A percentile compares a stretch with the other conserved stretches of the same genome.
phyloP scores from a whole-genome alignment of 495 filamentous ascomycete genomes.

The Astrothelium subdiscretum region DNA sequence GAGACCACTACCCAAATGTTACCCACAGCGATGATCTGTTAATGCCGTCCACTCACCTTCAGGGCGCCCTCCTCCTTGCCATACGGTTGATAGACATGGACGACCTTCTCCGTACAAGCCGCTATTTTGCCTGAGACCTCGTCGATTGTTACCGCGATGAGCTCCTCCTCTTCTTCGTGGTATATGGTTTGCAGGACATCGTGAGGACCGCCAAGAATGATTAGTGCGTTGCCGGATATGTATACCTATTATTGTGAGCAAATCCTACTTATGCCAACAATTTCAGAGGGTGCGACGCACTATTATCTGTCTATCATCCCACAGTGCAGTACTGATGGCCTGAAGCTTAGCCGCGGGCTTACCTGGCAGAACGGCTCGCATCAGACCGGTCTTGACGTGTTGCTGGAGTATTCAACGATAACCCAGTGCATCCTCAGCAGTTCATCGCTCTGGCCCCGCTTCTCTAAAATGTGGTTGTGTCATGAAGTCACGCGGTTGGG shows the following conservation, averaged over 20 bases:
- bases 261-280: constrained; percentile 5
- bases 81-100: constrained; percentile 72
- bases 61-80: constrained; percentile 54
- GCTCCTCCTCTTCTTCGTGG: constrained; percentile 57
- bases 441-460: not conserved
- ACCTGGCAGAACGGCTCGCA: constrained; percentile 80
- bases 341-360: constrained; percentile 81
- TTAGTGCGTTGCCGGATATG: constrained; percentile 76
- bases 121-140: constrained; percentile 80
- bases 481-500: not conserved
- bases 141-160: constrained; percentile 68
- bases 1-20: constrained; percentile 37
- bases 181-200: constrained; percentile 83
- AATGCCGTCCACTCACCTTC: constrained; percentile 39
- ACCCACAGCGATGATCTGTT: not conserved
- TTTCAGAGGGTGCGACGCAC: constrained; percentile 37
- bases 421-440: not conserved
- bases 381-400: constrained; percentile 14
- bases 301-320: constrained; percentile 69
- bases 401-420: not conserved
- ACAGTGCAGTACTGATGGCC: constrained; percentile 75
- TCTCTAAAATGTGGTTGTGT: not conserved
- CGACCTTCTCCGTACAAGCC: constrained; percentile 47
- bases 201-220: constrained; percentile 66
- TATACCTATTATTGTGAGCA: constrained; percentile 50